These are phyloP conservation scores for Bryum argenteum DNA, from an alignment of 225 moss, liverwort and hornwort species.

Conservation along the genomic window DNA sequence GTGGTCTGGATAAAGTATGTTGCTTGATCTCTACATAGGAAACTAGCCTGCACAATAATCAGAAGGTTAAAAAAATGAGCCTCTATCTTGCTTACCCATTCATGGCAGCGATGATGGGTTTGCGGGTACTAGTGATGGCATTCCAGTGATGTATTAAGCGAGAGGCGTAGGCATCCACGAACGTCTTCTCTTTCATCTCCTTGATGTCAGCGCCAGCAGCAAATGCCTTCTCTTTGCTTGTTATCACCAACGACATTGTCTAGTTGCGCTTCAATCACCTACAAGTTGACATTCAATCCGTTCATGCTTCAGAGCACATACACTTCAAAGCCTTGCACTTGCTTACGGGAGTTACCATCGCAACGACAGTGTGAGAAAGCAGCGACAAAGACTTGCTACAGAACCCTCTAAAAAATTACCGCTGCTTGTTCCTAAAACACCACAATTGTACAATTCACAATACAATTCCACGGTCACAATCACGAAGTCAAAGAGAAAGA, in stretches of 20 bases:
- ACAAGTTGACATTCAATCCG: no score
- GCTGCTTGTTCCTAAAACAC: no score
- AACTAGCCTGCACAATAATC: neutral
- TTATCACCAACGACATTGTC: slow-evolving; percentile 86
- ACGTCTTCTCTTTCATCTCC: slow-evolving; percentile 81
- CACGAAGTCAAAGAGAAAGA: no score
- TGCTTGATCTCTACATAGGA: neutral
- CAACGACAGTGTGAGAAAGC: no score
- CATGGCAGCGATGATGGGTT: slow-evolving; percentile 82
- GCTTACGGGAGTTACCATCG: no score
- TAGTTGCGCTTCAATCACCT: no score
- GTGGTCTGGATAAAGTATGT: neutral
- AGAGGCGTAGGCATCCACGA: slow-evolving; percentile 64
- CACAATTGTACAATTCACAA: no score
- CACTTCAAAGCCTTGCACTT: no score
- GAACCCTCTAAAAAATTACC: no score
- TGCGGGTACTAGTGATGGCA: slow-evolving; percentile 58
- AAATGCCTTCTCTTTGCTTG: slow-evolving; percentile 83
- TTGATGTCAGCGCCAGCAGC: slow-evolving; percentile 97
- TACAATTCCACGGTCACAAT: no score
- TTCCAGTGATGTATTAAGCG: slow-evolving; percentile 74
- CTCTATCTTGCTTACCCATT: slow-evolving; percentile 53
- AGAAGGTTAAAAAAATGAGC: neutral
- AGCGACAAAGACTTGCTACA: no score
- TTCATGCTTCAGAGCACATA: no score